Evolutionary conservation across 176 grass and related monocot genomes (phyloP), one percentile per base, ranked within the genome.

Genomic region (Oryza nivara): DNA sequence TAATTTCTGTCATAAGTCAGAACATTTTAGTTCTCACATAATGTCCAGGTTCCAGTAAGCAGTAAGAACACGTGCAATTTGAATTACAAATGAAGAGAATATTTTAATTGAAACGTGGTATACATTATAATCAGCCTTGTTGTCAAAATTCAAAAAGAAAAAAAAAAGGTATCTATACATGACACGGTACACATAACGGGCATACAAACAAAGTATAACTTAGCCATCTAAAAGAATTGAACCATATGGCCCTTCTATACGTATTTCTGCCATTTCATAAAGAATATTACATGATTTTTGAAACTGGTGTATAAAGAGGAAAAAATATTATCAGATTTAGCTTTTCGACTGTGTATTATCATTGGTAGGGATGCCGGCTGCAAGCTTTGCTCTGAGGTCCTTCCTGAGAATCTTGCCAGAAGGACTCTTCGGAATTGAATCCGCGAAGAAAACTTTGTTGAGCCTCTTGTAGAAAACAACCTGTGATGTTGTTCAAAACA

Each of bases 391-490:
- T 92, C 93, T 90, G 40, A 98, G 70, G 85, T 98, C 93, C 86
- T 98, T 98, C 84, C 96, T 90, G 22, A 98, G 83, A 74, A 98
- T 98, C 73, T 98, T 98, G 32, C 96, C 96, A 0, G 96, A 90
- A 67, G 96, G 85, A 30, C 90, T 92, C 80, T 98, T 98, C 0
- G 96, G 96, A 60, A 98, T 92, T 20, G 91, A 70, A 5, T 95
- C 89, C 0, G 74, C 78, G 52, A 98, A 98, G 89, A 98, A 95
- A 14, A 94, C 96, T 83, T 87, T 92, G 67, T 70, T 77, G 25
- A 98, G 95, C 66, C 96, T 95, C 71, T 98, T 95, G 87, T 95
- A 98, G 85, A 95, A 98, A 15, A 98, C 88, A 14, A 98, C 96
- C 96, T 98, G 76, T 43, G 51, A 87, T 2, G 43, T 64, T 17